Base-by-base conservation (phyloP, 345 rosid species). In the Salix udensis region DNA sequence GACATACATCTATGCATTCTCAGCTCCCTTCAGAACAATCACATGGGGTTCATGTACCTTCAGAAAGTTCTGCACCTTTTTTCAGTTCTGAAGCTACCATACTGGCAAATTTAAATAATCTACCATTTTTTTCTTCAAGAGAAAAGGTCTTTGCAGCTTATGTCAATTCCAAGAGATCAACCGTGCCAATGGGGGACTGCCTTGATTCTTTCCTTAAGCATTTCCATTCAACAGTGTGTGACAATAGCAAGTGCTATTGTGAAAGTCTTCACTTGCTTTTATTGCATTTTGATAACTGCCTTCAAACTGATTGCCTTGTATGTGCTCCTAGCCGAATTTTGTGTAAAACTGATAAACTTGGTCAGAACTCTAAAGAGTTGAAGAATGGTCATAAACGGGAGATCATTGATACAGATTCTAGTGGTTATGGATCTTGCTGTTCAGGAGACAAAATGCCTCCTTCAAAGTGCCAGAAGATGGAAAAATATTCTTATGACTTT, bases 181-280 rank as follows among this genome's bases (percentile, higher is more conserved):
- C 7, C 30, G 18, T 19, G 46, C 40, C 71, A 12, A 6, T 21
- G 4, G 74, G 60, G 64, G 68, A 77, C 64, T 36, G 53, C 52
- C 71, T 48, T 52, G 80, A 55, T 68, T 83, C 80, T 75, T 86
- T 81, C 26, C 66, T 81, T 31, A 70, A 79, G 28, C 21, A 74
- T 53, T 69, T 79, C 77, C 88, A 86, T 72, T 77, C 80, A 77
- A 67, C 53, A 23, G 46, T 60, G 72, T 86, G 86, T 61, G 52
- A 61, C 15, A n/a, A 37, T 15, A 4, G 14, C 75, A 73, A 31
- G 50, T 86, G 88, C 53, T 37, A 31, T 44, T 86, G 88, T 34
- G 53, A 14, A 60, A 37, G 7, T 28, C 53, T 71, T 76, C 61
- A 18, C 28, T 6, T 70, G 3, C 77, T 83, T 46, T 42, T 76